Evolutionary conservation across 345 rosid genomes (phyloP).

Genomic region (Bruguiera sexangula): DNA sequence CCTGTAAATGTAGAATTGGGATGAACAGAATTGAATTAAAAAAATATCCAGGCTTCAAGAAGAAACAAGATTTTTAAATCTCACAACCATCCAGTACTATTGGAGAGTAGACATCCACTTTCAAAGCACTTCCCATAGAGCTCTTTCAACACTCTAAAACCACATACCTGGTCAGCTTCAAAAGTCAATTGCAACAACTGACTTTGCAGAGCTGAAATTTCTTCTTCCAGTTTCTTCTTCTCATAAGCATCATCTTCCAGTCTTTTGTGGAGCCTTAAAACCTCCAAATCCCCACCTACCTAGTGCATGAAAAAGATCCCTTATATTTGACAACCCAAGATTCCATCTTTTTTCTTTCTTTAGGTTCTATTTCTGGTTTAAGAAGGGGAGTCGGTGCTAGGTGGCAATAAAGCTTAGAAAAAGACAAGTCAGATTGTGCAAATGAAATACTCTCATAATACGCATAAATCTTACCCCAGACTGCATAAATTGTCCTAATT

Average conservation of each 20-base stretch:
- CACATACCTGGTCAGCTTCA: slow-evolving; percentile 29
- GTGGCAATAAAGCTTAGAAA: slow-evolving; percentile 9
- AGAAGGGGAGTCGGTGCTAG: neutral
- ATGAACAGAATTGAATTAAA: neutral
- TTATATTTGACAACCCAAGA: neutral
- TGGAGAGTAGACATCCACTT: neutral
- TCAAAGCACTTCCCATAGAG: neutral
- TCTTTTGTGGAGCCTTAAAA: slow-evolving; percentile 22
- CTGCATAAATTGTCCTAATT: slow-evolving; percentile 17
- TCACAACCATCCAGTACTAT: neutral
- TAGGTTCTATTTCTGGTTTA: neutral
- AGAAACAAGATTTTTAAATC: slow-evolving; percentile 2
- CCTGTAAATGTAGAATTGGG: slow-evolving; percentile 9
- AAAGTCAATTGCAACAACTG: slow-evolving; percentile 28
- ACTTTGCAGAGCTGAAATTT: slow-evolving; percentile 18
- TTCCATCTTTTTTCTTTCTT: neutral
- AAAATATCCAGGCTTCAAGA: neutral
- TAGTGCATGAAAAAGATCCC: slow-evolving; percentile 13
- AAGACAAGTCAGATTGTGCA: neutral
- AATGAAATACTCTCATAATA: slow-evolving; percentile 1
- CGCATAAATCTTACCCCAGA: slow-evolving; percentile 16
- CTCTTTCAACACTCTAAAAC: neutral
- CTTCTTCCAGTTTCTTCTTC: slow-evolving; percentile 29
- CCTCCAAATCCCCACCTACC: slow-evolving; percentile 33
- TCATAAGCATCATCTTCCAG: slow-evolving; percentile 27